Evolutionary conservation across 371 early-diverging fungal species (phyloP).

Genomic region (Batkoa obscura): DNA sequence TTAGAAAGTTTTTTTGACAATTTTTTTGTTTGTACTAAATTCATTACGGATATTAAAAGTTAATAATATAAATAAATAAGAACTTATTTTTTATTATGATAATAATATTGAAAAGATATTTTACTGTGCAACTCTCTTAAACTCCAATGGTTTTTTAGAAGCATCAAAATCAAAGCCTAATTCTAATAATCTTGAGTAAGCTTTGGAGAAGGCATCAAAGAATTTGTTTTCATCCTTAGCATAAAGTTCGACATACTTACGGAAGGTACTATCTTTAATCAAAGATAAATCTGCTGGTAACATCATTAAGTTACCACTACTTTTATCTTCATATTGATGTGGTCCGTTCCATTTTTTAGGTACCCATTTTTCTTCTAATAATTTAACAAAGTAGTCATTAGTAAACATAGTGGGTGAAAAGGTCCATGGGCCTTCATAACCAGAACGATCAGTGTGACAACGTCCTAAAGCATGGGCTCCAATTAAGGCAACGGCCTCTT

Average conservation of each 20-base stretch:
- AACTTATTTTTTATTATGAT: no score
- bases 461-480: conserved; percentile 94
- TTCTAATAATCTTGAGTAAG: conserved; percentile 67
- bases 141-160: conserved; percentile 29
- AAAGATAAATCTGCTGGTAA: conserved; percentile 59
- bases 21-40: no score
- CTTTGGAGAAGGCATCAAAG: conserved; percentile 69
- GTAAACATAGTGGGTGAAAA: conserved; percentile 71
- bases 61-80: no score
- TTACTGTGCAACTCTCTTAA: conserved; percentile 11
- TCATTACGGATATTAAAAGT: no score
- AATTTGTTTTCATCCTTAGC: conserved; percentile 61
- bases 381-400: conserved; percentile 65
- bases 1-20: no score
- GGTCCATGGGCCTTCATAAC: conserved; percentile 82
- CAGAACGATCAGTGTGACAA: conserved; percentile 76
- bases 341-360: conserved; percentile 68
- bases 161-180: conserved; percentile 59
- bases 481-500: conserved; percentile 80
- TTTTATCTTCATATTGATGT: conserved; percentile 67
- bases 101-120: no score
- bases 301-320: conserved; percentile 48
- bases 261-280: conserved; percentile 44
- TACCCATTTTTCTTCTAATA: conserved; percentile 63
- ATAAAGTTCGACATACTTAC: conserved; percentile 57